Evolutionary conservation across 345 rosid species (phyloP).

Genomic region (Citrus glauca): DNA sequence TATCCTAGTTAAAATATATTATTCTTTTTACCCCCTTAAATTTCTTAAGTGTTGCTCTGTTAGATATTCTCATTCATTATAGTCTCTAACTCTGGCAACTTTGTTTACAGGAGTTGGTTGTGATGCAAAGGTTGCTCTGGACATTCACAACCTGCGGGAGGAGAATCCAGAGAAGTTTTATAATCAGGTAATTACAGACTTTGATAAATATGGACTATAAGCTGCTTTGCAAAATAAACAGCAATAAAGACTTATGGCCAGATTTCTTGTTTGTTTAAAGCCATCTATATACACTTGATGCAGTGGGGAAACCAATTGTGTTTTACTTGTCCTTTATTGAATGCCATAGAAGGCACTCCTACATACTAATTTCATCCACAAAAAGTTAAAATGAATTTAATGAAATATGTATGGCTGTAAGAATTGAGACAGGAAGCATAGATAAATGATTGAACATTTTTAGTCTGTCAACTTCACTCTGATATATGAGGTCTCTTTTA

Average conservation of each 20-base stretch:
- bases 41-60: not conserved
- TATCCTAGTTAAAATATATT: not conserved
- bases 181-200: slow-evolving; percentile 53
- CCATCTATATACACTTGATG: not conserved
- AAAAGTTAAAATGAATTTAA: not conserved
- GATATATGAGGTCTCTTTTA: not conserved
- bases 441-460: slow-evolving; percentile 1
- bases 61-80: not conserved
- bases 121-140: slow-evolving; percentile 92
- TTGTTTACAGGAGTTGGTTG: slow-evolving; percentile 66
- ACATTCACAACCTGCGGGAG: slow-evolving; percentile 78
- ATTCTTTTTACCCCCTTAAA: not conserved
- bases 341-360: not conserved
- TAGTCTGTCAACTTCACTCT: not conserved
- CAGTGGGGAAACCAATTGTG: not conserved
- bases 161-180: slow-evolving; percentile 84
- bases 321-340: not conserved
- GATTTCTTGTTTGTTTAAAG: not conserved
- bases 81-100: not conserved
- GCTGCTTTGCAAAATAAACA: slow-evolving; percentile 1
- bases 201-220: not conserved
- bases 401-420: not conserved
- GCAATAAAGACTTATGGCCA: not conserved
- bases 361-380: not conserved
- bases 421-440: not conserved